Base-by-base conservation (phyloP, 176 grass and related monocot species). In the Phyllostachys edulis region DNA sequence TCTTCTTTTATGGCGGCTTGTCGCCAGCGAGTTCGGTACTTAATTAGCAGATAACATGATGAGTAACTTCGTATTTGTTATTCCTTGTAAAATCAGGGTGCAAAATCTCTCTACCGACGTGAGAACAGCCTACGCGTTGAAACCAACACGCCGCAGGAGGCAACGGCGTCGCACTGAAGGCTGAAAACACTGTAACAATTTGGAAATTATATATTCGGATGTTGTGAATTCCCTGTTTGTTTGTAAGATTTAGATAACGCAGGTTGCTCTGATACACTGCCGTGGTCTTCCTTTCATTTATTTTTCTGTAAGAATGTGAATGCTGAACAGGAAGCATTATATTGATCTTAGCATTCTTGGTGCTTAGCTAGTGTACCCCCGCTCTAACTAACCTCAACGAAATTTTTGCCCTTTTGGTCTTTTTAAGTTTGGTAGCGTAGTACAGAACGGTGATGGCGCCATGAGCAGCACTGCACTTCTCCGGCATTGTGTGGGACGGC, bases 61-160 rank as follows among this genome's bases (percentile, higher is more conserved):
- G 49, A 47, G 26, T 63, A 29, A 47, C 68, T 52, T 75, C n/a
- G 41, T 80, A 74, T 26, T 5, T 49, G 20, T 73, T 37, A 6
- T n/a, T 49, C 76, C 59, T 46, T 77, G 66, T 83, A 72, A 90
- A 67, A 81, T 52, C 79, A 98, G 96, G 96, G 96, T 66, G 87
- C 88, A 24, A 86, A 98, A 79, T 67, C 71, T 51, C 38, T 84
- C 0, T 98, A 98, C 83, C 86, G 42, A 2, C 92, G 96, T 75
- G 96, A 96, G 68, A 99, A 94, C 79, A 99, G 96, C 75, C 91
- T 99, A 32, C 93, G 91, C 2, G 87, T 96, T 4, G 96, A 96
- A 54, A 89, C 63, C 67, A 38, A 5, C 57, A 71, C 77, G 40
- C 12, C 47, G 27, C 15, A 46, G 52, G 56, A 82, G 15, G 89